These are phyloP conservation scores for Komagataella ulmi DNA, from an alignment of 805 yeast genomes.

Conservation along the genomic window DNA sequence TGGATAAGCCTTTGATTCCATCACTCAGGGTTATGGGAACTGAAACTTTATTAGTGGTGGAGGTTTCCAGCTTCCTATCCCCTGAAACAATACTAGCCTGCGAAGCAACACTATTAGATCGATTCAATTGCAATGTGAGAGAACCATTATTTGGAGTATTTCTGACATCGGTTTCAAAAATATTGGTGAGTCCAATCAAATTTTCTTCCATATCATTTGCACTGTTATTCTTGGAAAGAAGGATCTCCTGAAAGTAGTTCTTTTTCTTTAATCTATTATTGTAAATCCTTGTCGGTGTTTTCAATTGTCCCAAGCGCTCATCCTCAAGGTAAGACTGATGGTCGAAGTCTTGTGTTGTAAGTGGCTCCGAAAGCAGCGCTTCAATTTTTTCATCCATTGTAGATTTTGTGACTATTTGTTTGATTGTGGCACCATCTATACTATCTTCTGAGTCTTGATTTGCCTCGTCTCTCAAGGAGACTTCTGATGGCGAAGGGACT, in stretches of 20 bases:
- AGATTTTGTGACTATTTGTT: neutral
- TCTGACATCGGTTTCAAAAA: slow-evolving; percentile 19
- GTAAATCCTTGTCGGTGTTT: slow-evolving; percentile 8
- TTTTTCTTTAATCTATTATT: slow-evolving; percentile 6
- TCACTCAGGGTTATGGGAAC: slow-evolving; percentile 7
- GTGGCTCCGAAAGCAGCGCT: slow-evolving; percentile 19
- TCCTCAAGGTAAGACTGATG: slow-evolving; percentile 16
- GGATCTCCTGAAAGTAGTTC: slow-evolving; percentile 8
- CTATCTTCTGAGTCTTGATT: slow-evolving; percentile 12
- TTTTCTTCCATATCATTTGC: slow-evolving; percentile 12
- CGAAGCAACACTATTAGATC: slow-evolving; percentile 15
- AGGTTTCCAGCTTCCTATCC: slow-evolving; percentile 14
- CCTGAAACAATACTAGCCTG: slow-evolving; percentile 14
- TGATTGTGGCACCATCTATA: neutral
- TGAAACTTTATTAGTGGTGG: slow-evolving; percentile 6
- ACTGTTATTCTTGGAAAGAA: neutral
- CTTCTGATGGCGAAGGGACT: slow-evolving; percentile 18
- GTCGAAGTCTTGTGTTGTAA: slow-evolving; percentile 10
- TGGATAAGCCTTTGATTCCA: slow-evolving; percentile 11
- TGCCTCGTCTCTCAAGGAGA: slow-evolving; percentile 12
- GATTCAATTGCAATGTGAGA: slow-evolving; percentile 14
- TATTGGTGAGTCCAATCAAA: slow-evolving; percentile 15
- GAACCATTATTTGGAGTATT: slow-evolving; percentile 12
- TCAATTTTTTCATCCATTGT: slow-evolving; percentile 31
- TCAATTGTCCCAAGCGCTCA: slow-evolving; percentile 8